Conservation (phyloP, 768 basidiomycete genomes). For the Paxillus involutus region DNA sequence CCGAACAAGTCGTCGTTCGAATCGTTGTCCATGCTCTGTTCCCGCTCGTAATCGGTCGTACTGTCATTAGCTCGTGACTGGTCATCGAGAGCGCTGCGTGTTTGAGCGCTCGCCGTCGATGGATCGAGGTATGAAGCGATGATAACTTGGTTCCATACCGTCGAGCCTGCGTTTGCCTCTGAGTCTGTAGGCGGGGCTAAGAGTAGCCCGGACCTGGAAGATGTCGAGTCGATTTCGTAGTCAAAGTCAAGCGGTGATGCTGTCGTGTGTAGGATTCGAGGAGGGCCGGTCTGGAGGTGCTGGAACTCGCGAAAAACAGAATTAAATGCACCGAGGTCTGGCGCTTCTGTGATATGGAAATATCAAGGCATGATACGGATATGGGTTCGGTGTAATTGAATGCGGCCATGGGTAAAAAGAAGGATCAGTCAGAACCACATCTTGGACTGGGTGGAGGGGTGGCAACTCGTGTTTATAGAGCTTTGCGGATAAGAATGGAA, state of each 20-base stretch:
- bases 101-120: slow-evolving; percentile 26
- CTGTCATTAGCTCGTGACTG: slow-evolving; percentile 26
- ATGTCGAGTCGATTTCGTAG: slow-evolving; percentile 28
- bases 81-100: slow-evolving; percentile 26
- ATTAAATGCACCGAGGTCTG: slow-evolving; percentile 73
- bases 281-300: slow-evolving; percentile 50
- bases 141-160: slow-evolving; percentile 62
- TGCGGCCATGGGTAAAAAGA: background rate
- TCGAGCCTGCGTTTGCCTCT: slow-evolving; percentile 50
- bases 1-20: slow-evolving; percentile 12
- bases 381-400: slow-evolving; percentile 1
- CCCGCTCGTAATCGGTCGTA: slow-evolving; percentile 15
- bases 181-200: slow-evolving; percentile 28
- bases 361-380: background rate
- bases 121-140: slow-evolving; percentile 57
- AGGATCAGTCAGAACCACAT: background rate
- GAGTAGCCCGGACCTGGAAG: slow-evolving; percentile 25
- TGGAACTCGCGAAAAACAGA: slow-evolving; percentile 67
- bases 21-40: background rate
- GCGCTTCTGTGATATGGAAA: slow-evolving; percentile 44
- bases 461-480: background rate
- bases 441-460: background rate
- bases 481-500: background rate
- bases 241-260: slow-evolving; percentile 12
- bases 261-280: slow-evolving; percentile 20